Conservation (phyloP, 1,284 basidiomycete species). For the Cutaneotrichosporon daszewskae region DNA sequence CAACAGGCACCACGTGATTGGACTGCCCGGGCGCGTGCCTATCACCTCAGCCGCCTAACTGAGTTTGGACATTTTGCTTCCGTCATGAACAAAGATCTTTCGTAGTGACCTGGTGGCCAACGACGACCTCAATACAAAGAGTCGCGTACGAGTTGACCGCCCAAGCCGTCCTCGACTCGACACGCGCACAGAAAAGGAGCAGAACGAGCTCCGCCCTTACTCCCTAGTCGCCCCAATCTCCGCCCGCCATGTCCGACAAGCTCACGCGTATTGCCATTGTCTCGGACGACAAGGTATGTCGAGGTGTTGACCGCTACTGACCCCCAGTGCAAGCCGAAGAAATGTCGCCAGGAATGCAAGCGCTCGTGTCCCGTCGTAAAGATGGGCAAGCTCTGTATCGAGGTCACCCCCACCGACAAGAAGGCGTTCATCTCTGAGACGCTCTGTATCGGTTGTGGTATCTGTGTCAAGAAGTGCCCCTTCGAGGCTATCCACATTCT, state of each 20-base stretch:
- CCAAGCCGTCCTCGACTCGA: too few relatives aligned
- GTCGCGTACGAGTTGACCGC: too few relatives aligned
- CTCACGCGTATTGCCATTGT: constrained; percentile 95
- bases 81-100: not conserved
- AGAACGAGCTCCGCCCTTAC: not conserved
- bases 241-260: constrained; percentile 57
- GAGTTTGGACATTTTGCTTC: not conserved
- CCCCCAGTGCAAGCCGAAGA: constrained; percentile 75
- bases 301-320: constrained; percentile 4
- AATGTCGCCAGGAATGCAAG: constrained; percentile 50
- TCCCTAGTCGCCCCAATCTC: not conserved
- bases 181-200: too few relatives aligned
- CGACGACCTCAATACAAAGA: too few relatives aligned
- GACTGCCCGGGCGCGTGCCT: too few relatives aligned
- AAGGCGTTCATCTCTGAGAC: constrained; percentile 97
- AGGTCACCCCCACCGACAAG: constrained; percentile 87
- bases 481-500: constrained; percentile 97
- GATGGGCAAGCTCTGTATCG: constrained; percentile 98
- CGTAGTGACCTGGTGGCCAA: too few relatives aligned
- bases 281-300: constrained; percentile 63
- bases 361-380: constrained; percentile 93
- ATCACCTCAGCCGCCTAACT: not conserved
- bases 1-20: too few relatives aligned
- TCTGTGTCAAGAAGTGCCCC: constrained; percentile 98
- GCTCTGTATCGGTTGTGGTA: constrained; percentile 94